Conservation (phyloP, 2,329 filamentous ascomycete species). For the Neopestalotiopsis rosae region DNA sequence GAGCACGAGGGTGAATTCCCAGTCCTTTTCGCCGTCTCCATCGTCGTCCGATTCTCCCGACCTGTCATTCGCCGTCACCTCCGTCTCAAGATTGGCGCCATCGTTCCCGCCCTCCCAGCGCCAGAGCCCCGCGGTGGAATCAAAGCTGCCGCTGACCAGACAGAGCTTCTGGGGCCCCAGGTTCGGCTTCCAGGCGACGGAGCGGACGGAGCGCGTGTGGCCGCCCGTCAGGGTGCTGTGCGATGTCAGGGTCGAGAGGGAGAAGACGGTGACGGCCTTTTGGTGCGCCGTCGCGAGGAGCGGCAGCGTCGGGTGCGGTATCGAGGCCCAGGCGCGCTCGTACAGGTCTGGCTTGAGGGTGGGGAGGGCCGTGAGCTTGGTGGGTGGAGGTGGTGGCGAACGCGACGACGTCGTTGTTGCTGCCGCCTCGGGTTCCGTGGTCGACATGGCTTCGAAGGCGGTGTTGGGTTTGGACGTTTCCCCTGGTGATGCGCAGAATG, state of each 20-base stretch:
- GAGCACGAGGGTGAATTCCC: constrained; percentile 89
- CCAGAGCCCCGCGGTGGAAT: constrained; percentile 89
- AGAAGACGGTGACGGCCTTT: constrained; percentile 89
- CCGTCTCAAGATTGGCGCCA: constrained; percentile 44
- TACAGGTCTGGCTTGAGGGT: constrained; percentile 62
- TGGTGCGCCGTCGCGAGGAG: constrained; percentile 88
- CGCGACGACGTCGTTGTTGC: not conserved
- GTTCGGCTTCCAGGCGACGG: constrained; percentile 85
- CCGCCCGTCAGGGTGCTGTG: constrained; percentile 84
- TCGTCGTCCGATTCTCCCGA: constrained; percentile 39
- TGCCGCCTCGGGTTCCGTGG: constrained; percentile 6
- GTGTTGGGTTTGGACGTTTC: not conserved
- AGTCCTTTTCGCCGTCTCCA: constrained; percentile 76
- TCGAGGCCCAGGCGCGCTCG: constrained; percentile 83
- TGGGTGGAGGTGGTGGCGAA: not conserved
- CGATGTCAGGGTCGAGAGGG: constrained; percentile 77
- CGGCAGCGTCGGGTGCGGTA: constrained; percentile 85
- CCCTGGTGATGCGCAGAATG: not conserved
- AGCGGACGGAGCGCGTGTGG: constrained; percentile 88
- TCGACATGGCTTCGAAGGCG: constrained; percentile 1
- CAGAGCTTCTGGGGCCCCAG: constrained; percentile 68
- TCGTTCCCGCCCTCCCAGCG: constrained; percentile 58
- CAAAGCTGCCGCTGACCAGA: constrained; percentile 91
- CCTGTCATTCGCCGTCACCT: constrained; percentile 37
- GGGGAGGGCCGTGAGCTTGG: constrained; percentile 49